A percentile compares a stretch with the other conserved stretches of the same genome.
Evolutionary conservation across 352 stramenopile species (phyloP).

Genomic region (Phytopythium boreale): DNA sequence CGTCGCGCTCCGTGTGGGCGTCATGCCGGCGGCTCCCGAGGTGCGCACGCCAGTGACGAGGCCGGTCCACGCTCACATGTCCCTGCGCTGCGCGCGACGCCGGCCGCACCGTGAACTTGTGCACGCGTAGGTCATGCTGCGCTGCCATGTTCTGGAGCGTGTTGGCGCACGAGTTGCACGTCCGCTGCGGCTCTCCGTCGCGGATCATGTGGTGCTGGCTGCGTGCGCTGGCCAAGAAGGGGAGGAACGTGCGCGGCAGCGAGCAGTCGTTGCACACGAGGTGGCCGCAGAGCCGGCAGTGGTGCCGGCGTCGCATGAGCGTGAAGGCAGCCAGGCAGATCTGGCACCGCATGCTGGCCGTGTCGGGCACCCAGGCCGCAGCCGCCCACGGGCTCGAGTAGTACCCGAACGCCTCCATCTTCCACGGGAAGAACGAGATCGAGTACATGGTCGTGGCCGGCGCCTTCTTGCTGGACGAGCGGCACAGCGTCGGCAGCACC

Average conservation of each 20-base stretch:
- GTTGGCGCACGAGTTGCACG: constrained; percentile 61
- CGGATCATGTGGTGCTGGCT: constrained; percentile 70
- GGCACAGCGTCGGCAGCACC: not conserved
- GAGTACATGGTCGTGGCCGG: constrained; percentile 51
- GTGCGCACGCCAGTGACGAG: constrained; percentile 25
- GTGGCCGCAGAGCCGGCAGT: constrained; percentile 77
- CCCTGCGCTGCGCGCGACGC: constrained; percentile 10
- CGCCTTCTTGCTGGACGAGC: constrained; percentile 6
- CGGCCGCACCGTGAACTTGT: constrained; percentile 36
- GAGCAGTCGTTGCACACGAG: constrained; percentile 74
- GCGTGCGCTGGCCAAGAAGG: constrained; percentile 35
- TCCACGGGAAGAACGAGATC: constrained; percentile 78
- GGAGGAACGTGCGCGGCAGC: constrained; percentile 61
- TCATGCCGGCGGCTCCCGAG: constrained; percentile 21
- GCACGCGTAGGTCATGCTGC: constrained; percentile 57
- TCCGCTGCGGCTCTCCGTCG: constrained; percentile 64
- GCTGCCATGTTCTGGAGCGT: constrained; percentile 60
- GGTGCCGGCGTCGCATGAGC: constrained; percentile 71
- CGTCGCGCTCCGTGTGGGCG: constrained; percentile 14
- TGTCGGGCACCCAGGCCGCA: constrained; percentile 73
- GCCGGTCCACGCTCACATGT: constrained; percentile 30
- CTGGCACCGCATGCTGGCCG: constrained; percentile 56
- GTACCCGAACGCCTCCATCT: constrained; percentile 60
- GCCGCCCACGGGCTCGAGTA: constrained; percentile 68
- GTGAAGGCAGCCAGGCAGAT: constrained; percentile 56